phyloP scores from a whole-genome alignment of 768 basidiomycete species.

The Hortiboletus flavorubellus region DNA sequence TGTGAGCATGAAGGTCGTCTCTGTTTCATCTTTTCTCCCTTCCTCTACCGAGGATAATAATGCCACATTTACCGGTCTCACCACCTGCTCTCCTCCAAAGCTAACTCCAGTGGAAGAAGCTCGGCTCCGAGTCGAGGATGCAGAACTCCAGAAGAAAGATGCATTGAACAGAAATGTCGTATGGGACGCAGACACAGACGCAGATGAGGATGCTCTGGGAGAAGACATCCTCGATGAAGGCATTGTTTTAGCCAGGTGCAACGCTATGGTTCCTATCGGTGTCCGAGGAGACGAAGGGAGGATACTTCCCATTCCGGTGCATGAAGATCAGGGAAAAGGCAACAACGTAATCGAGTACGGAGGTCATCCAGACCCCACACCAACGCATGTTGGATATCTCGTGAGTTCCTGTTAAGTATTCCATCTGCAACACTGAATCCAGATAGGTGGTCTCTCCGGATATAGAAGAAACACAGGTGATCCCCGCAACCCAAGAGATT shows the following conservation, averaged over 20 bases:
- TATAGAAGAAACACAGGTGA: constrained; percentile 51
- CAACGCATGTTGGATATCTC: constrained; percentile 53
- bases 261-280: constrained; percentile 47
- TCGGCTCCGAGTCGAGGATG: constrained; percentile 47
- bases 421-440: background rate
- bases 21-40: constrained; percentile 72
- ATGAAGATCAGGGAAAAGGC: constrained; percentile 10
- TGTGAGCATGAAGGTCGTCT: constrained; percentile 67
- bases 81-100: constrained; percentile 31
- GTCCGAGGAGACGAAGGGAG: constrained; percentile 53
- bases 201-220: constrained; percentile 56
- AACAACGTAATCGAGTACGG: constrained; percentile 36
- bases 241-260: constrained; percentile 25
- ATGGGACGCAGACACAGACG: constrained; percentile 61
- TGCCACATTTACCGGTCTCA: constrained; percentile 51
- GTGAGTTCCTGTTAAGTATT: constrained; percentile 34
- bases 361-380: constrained; percentile 50
- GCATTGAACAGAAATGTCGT: constrained; percentile 59
- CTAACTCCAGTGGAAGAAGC: constrained; percentile 62
- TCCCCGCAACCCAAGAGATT: constrained; percentile 35
- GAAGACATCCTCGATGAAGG: constrained; percentile 40
- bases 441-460: constrained; percentile 22
- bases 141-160: constrained; percentile 58
- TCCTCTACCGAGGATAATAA: constrained; percentile 56
- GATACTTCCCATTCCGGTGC: constrained; percentile 44